Evolutionary conservation across 768 basidiomycete genomes (phyloP).

Genomic region (Pleurotus citrinopileatus): DNA sequence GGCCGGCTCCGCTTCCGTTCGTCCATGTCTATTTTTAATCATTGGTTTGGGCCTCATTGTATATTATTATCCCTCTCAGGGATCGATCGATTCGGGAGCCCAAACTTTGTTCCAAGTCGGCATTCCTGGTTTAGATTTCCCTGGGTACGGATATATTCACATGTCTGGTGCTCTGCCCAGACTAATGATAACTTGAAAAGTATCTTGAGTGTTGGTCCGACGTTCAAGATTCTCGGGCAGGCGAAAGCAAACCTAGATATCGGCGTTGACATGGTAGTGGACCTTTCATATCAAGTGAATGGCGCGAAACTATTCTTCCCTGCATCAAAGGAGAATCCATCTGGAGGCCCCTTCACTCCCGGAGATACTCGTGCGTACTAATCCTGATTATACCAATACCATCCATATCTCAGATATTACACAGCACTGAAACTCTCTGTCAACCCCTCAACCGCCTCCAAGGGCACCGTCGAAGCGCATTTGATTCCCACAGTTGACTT

Average conservation of each 20-base stretch:
- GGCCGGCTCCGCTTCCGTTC: slow-evolving; percentile 23
- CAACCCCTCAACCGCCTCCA: slow-evolving; percentile 24
- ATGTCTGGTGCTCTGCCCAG: not conserved
- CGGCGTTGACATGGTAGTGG: slow-evolving; percentile 28
- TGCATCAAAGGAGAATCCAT: slow-evolving; percentile 18
- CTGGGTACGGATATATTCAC: slow-evolving; percentile 22
- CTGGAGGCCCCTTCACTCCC: slow-evolving; percentile 23
- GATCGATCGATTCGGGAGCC: slow-evolving; percentile 25
- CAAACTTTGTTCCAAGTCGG: slow-evolving; percentile 27
- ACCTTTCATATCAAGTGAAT: slow-evolving; percentile 27
- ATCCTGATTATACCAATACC: not conserved
- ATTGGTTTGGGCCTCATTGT: too few relatives aligned
- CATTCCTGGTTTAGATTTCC: slow-evolving; percentile 29
- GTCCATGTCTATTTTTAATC: not conserved
- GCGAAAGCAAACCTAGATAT: slow-evolving; percentile 27
- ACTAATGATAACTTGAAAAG: slow-evolving; percentile 15
- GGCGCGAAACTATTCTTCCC: slow-evolving; percentile 38
- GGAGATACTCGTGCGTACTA: slow-evolving; percentile 27
- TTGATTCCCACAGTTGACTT: slow-evolving; percentile 34
- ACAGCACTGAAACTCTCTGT: slow-evolving; percentile 30
- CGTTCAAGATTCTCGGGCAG: slow-evolving; percentile 31
- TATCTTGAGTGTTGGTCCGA: slow-evolving; percentile 38
- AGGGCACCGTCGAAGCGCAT: slow-evolving; percentile 29
- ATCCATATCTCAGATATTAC: not conserved
- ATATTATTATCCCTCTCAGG: slow-evolving; percentile 14